Evolutionary conservation across 2,329 filamentous ascomycete genomes (phyloP).

Genomic region (Fusarium sp.): DNA sequence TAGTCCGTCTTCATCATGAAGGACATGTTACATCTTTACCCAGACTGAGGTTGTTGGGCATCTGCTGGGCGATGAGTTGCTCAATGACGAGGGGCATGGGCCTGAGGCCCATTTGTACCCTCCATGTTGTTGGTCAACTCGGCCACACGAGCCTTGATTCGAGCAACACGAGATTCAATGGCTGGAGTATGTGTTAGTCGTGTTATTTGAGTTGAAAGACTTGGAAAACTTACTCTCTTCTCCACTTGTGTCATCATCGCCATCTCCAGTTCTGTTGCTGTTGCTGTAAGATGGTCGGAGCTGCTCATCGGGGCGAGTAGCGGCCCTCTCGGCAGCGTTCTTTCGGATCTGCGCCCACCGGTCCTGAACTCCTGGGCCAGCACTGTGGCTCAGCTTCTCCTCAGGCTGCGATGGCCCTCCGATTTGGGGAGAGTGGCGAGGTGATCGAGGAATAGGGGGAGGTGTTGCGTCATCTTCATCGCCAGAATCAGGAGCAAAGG

Average conservation of each 20-base stretch:
- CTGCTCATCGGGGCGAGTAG: slow-evolving; percentile 73
- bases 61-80: not conserved
- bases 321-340: slow-evolving; percentile 87
- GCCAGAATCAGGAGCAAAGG: slow-evolving; percentile 75
- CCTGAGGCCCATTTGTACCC: slow-evolving; percentile 54
- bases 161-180: slow-evolving; percentile 94
- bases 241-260: slow-evolving; percentile 89
- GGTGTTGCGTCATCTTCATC: slow-evolving; percentile 62
- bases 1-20: slow-evolving; percentile 11
- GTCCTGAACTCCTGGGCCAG: slow-evolving; percentile 65
- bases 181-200: slow-evolving; percentile 62
- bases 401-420: slow-evolving; percentile 44
- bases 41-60: not conserved
- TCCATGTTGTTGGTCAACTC: slow-evolving; percentile 91
- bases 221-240: slow-evolving; percentile 83
- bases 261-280: slow-evolving; percentile 68
- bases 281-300: slow-evolving; percentile 66
- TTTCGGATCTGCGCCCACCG: slow-evolving; percentile 97
- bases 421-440: slow-evolving; percentile 42
- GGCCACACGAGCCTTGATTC: slow-evolving; percentile 97
- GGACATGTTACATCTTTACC: slow-evolving; percentile 7
- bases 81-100: slow-evolving; percentile 35
- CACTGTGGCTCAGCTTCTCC: slow-evolving; percentile 50
- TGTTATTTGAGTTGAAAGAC: not conserved
- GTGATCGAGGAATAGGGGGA: slow-evolving; percentile 62